Conservation (phyloP, 371 early-diverging fungal species). For the Nematocida ironsii region DNA sequence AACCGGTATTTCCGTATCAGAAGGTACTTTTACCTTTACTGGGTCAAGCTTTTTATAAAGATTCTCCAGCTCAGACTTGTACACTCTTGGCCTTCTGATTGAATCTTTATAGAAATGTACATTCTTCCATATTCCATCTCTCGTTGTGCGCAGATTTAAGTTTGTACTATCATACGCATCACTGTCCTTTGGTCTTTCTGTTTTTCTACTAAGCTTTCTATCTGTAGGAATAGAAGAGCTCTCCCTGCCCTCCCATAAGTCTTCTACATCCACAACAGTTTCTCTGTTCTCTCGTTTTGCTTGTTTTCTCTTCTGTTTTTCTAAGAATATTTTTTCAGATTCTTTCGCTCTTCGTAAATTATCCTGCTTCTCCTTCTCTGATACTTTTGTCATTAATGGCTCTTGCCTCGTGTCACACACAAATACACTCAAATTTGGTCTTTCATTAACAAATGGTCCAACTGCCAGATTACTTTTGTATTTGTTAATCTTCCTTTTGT, state of each 20-base stretch:
- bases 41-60: constrained; percentile 23
- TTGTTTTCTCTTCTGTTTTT: constrained; percentile 48
- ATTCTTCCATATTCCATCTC: constrained; percentile 46
- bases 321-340: constrained; percentile 6
- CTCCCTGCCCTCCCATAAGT: constrained; percentile 41
- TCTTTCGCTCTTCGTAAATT: constrained; percentile 17
- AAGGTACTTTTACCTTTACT: constrained; percentile 51
- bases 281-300: neutral
- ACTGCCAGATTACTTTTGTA: constrained; percentile 33
- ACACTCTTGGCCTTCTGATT: constrained; percentile 43
- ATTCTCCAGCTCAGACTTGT: constrained; percentile 20
- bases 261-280: constrained; percentile 44
- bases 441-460: constrained; percentile 18
- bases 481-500: constrained; percentile 40
- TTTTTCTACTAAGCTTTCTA: constrained; percentile 49
- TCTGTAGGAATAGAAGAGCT: neutral
- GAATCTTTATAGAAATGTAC: constrained; percentile 52
- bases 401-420: constrained; percentile 27
- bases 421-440: constrained; percentile 14
- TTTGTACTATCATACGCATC: constrained; percentile 9
- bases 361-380: neutral
- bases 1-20: constrained; percentile 13
- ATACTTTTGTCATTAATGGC: constrained; percentile 31
- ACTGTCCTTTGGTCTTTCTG: constrained; percentile 16
- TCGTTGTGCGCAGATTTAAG: constrained; percentile 4